Conservation (phyloP, 2,329 filamentous ascomycete genomes). For the Xylaria polymorpha region DNA sequence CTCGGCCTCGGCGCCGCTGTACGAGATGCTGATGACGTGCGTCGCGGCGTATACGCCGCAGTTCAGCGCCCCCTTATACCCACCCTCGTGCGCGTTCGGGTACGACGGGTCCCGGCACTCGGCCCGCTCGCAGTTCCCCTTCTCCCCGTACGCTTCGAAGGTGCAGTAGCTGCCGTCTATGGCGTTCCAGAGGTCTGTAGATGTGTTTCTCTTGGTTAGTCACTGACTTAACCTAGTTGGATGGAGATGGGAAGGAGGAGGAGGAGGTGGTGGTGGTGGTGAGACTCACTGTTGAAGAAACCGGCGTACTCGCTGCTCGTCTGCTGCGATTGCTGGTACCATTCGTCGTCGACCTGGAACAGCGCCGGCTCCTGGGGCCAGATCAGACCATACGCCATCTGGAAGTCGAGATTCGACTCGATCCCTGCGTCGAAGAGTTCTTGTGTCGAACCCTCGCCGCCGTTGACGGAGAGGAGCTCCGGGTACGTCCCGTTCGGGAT, state of each 20-base stretch:
- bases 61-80: conserved; percentile 59
- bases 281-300: conserved; percentile 49
- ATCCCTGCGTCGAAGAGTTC: conserved; percentile 48
- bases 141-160: conserved; percentile 61
- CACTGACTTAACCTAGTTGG: too few relatives aligned
- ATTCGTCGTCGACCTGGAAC: conserved; percentile 60
- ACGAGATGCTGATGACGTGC: conserved; percentile 62
- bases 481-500: conserved; percentile 56
- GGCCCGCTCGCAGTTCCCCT: conserved; percentile 56
- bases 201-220: not conserved
- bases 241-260: not conserved
- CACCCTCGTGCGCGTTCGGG: conserved; percentile 59
- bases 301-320: conserved; percentile 47
- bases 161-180: conserved; percentile 66
- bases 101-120: conserved; percentile 62
- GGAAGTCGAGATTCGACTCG: conserved; percentile 62
- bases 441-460: conserved; percentile 48
- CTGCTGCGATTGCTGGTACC: conserved; percentile 51
- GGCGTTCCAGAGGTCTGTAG: conserved; percentile 60
- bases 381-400: conserved; percentile 61
- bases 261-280: too few relatives aligned
- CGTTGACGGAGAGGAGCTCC: conserved; percentile 52
- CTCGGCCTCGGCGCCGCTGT: conserved; percentile 65
- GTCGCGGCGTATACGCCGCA: conserved; percentile 50
- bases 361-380: conserved; percentile 62